Evolutionary conservation across 2,329 filamentous ascomycete species (phyloP), one percentile per base, ranked within the genome.

Genomic region (Diaporthe destruens): DNA sequence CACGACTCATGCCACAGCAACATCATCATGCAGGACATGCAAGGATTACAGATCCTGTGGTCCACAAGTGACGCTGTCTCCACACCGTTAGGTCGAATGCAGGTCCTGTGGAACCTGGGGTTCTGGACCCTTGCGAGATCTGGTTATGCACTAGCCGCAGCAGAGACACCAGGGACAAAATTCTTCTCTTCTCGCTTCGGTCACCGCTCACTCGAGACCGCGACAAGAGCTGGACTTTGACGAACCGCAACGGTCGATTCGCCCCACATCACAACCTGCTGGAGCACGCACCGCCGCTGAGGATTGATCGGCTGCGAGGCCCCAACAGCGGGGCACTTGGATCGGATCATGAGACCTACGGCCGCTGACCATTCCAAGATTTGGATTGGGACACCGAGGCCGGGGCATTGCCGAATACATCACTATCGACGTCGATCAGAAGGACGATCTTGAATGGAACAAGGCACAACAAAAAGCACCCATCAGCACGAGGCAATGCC

Each of bases 1-100:
- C 54, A 49, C 72, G 72, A 74, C 70, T 74, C 72, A 61, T 61
- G 57, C 61, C 56, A 66, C 65, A 57, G 63, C 72, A 72, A 72
- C 70, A 72, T 72, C 51, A 65, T 65, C 67, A 56, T 74, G 70
- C 65, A 74, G 61, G 25, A 53, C n/a, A 61, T 69, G 18, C 72
- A 72, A 66, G 72, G 70, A 44, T 72, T 16, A 54, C 39, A 63
- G 51, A 63, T 67, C 51, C 39, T 47, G 36, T 51, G 53, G 53
- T 29, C 72, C 72, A 74, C 72, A 56, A 55, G 23, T 44, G 63
- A 72, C 25, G 72, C 56, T 61, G 57, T 66, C 69, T 44, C 72
- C 70, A 69, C 72, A 34, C 32, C 18, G 53, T 59, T 47, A 25
- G 44, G 71, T 54, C 32, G 61, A 67, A 67, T 74, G 69, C 72